These are phyloP conservation scores for Magnolia officinalis DNA, from an alignment of 164 flowering plant species.

Conservation along the genomic window DNA sequence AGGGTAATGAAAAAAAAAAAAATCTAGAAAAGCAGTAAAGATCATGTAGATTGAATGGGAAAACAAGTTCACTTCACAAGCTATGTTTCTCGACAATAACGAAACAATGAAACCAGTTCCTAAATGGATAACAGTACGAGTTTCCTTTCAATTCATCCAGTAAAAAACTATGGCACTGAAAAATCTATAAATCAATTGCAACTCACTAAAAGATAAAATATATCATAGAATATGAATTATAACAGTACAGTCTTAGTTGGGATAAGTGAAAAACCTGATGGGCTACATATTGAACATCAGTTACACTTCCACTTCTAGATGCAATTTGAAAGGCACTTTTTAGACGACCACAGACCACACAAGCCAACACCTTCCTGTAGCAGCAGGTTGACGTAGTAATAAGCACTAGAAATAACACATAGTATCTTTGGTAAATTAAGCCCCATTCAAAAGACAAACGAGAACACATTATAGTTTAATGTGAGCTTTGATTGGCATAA, in stretches of 20 bases:
- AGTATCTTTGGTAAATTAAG: neutral
- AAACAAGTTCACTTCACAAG: no score
- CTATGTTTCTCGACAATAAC: no score
- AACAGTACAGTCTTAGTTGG: neutral
- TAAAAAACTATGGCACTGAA: neutral
- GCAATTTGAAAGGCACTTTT: slow-evolving; percentile 98
- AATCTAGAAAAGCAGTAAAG: no score
- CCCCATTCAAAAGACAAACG: neutral
- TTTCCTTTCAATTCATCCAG: no score
- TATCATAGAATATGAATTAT: neutral
- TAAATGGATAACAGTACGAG: no score
- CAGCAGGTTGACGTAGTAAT: slow-evolving; percentile 3
- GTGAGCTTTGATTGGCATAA: neutral
- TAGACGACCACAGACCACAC: slow-evolving; percentile 97
- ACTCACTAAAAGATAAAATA: neutral
- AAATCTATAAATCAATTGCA: neutral
- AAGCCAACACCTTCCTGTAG: slow-evolving; percentile 94
- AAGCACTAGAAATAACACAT: neutral
- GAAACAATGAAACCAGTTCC: no score
- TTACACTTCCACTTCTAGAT: slow-evolving; percentile 94
- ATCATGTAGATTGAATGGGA: no score
- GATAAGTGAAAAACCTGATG: slow-evolving; percentile 66
- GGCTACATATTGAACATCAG: slow-evolving; percentile 98
- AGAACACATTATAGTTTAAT: neutral
- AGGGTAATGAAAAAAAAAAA: no score